Evolutionary conservation across 805 yeast genomes (phyloP), one percentile per base, ranked within the genome.

Genomic region (Pichia nanzhaoensis): DNA sequence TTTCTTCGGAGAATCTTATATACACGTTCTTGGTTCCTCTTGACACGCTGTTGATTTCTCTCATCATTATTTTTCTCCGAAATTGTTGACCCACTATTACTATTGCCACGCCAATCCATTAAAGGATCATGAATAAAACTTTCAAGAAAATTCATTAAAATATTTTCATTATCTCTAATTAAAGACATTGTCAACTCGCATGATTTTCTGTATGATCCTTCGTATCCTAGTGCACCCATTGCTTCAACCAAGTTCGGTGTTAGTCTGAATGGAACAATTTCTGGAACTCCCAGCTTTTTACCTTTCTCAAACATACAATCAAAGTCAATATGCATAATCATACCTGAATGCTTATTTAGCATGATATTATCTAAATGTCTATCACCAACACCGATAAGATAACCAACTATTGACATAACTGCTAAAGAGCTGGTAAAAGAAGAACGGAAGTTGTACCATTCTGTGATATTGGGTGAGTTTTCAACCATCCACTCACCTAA

Each of bases 371-470:
- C 99, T 54, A 96, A 84, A 60, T 93, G 99, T 34, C 99, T 73
- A 63, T 93, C 99, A 20, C 99, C 99, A 41, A 93, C 71, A 8
- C 99, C 99, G 22, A 93, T 70, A 38, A 93, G 78, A 59, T 86
- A 87, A 0, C 99, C 99, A 5, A 91, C 95, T 70, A 93, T 88
- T 0, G 97, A 89, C 99, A 95, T 93, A 0, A 91, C 98, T 0
- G 97, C 96, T 22, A 84, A 71, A 0, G 96, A 80, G 44, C 95
- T 70, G 0, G 86, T 80, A 59, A 76, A 95, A 31, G 72, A 70
- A 40, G 80, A 82, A 45, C 98, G 67, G 1, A 91, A 85, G 36
- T 73, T 72, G 49, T 87, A 84, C 99, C 99, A 93, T 1, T 78
- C 68, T 7, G 80, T 76, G 0, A 98, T 96, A 52, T 90, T 95